A percentile compares a stretch with the other conserved stretches of the same genome.
Conservation (phyloP, 352 stramenopile species). For the Globisporangium orthogonon region DNA sequence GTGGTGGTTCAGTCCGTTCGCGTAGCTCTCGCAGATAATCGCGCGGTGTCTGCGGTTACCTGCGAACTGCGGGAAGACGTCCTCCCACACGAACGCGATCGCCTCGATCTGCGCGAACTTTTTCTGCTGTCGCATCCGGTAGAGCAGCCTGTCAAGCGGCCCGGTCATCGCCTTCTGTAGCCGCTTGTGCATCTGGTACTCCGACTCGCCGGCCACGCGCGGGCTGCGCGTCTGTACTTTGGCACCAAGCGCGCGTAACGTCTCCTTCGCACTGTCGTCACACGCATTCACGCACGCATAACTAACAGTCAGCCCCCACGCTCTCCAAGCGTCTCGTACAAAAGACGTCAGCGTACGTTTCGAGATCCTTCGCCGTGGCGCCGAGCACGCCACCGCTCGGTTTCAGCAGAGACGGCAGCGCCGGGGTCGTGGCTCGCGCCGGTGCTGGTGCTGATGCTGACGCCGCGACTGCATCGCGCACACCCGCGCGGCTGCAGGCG, state of each 20-base stretch:
- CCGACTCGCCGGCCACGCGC: conserved; percentile 17
- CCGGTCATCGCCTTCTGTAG: conserved; percentile 45
- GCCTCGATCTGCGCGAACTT: conserved; percentile 45
- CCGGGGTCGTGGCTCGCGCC: not conserved
- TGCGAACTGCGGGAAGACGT: conserved; percentile 46
- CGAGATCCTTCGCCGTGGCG: conserved; percentile 9
- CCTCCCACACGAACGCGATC: conserved; percentile 37
- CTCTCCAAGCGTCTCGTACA: not conserved
- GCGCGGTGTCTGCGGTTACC: conserved; percentile 29
- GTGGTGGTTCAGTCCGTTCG: conserved; percentile 36
- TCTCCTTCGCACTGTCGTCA: conserved; percentile 11
- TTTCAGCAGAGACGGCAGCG: conserved; percentile 1
- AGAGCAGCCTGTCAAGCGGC: conserved; percentile 42
- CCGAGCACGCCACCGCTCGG: not conserved
- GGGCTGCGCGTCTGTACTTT: conserved; percentile 5
- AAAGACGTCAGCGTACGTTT: conserved; percentile 4
- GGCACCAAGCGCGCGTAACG: conserved; percentile 4
- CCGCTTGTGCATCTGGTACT: conserved; percentile 26
- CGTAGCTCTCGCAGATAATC: conserved; percentile 50
- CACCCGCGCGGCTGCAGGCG: not conserved
- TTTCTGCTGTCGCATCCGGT: conserved; percentile 19
- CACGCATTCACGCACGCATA: not conserved
- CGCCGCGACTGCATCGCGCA: not conserved
- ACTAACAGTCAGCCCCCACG: not conserved
- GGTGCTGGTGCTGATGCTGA: not conserved